Evolutionary conservation across 2,329 filamentous ascomycete genomes (phyloP), one percentile per base, ranked within the genome.

Genomic region (Fusarium fujikuroi): DNA sequence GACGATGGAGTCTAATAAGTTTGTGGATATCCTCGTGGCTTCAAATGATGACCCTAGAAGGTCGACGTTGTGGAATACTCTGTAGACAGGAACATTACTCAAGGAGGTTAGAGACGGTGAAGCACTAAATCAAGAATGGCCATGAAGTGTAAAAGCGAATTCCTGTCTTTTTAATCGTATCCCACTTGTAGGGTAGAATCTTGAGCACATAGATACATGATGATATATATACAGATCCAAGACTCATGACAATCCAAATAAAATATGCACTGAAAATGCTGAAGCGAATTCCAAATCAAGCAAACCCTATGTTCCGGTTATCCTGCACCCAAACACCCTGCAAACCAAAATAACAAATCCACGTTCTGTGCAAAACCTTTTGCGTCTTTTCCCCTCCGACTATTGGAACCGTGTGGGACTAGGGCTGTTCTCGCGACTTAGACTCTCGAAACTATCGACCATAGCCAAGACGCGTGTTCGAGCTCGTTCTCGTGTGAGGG

Each of bases 401-500:
- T 57, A 75, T 30, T 56, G 54, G 44, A 64, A 69, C 21, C 74
- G 66, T 60, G 69, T 77, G 28, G 85, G 81, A 66, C 86, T 88
- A 9, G 85, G 81, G 63, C 86, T 88, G 12, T 74, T 78, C 30
- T 83, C 82, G 46, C 83, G 80, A 69, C 84, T 87, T 60, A 80
- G 78, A 39, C 79, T 83, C 83, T 90, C 88, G 66, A 90, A 84
- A 66, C 81, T 85, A 75, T 90, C 84, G 43, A 90, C 87, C 87
- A 90, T 89, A 50, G 84, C 83, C 52, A 88, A 77, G 34, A 90
- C 88, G 40, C 84, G 79, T 19, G 85, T 85, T 72, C 81, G 78
- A 15, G 85, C 83, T 65, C 79, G 79, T 72, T 84, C 81, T 28
- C 77, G 69, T 34, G 72, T 75, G 28, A 85, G 69, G 46, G 79